These are phyloP conservation scores for Metarhizium guizhouense DNA, from an alignment of 2,329 filamentous ascomycete genomes.

Conservation along the genomic window DNA sequence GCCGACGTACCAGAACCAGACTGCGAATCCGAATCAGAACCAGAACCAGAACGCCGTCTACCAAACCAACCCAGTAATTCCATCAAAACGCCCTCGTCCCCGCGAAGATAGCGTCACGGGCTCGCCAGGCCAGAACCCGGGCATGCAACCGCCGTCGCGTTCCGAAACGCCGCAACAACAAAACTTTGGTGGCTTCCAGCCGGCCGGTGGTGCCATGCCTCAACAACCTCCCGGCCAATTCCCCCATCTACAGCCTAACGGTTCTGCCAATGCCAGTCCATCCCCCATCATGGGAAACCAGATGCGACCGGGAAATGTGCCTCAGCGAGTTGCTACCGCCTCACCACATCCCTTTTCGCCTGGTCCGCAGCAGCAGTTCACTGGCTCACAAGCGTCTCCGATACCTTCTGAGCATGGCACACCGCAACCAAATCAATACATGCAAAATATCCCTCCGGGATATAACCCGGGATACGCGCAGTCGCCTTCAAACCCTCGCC, in stretches of 20 bases:
- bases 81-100: conserved; percentile 77
- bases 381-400: conserved; percentile 59
- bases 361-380: conserved; percentile 63
- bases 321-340: conserved; percentile 78
- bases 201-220: conserved; percentile 50
- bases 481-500: conserved; percentile 44
- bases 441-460: conserved; percentile 49
- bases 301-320: conserved; percentile 58
- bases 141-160: conserved; percentile 71
- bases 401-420: conserved; percentile 69
- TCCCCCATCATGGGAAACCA: conserved; percentile 89
- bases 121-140: conserved; percentile 68
- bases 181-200: conserved; percentile 62
- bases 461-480: conserved; percentile 52
- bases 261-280: conserved; percentile 76
- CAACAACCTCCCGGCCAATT: conserved; percentile 60
- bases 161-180: conserved; percentile 86
- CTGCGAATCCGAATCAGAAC: conserved; percentile 6
- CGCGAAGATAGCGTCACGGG: conserved; percentile 76
- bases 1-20: conserved; percentile 54
- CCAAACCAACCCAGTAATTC: conserved; percentile 77
- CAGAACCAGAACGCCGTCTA: conserved; percentile 46
- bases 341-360: conserved; percentile 89
- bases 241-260: conserved; percentile 73
- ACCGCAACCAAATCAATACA: conserved; percentile 64